Evolutionary conservation across 495 filamentous ascomycete species (phyloP).

Genomic region (Aspergillus panamensis): DNA sequence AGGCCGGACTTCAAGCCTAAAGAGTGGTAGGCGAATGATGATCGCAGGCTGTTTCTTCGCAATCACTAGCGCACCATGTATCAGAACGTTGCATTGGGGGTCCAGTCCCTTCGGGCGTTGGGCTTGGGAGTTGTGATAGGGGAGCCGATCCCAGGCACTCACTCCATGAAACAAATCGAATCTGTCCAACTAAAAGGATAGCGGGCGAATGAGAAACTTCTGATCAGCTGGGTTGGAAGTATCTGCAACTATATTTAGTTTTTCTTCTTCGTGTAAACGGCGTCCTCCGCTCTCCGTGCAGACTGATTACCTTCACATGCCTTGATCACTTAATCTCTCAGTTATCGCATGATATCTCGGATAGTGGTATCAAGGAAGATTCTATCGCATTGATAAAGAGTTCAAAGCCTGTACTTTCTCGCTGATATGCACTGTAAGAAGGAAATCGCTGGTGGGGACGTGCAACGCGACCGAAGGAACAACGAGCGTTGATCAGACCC

Average conservation of each 20-base stretch:
- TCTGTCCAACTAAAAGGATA: neutral
- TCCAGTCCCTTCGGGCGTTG: neutral
- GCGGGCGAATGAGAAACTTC: conserved; percentile 8
- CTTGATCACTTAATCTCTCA: neutral
- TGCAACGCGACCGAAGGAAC: neutral
- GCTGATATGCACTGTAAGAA: neutral
- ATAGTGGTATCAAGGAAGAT: neutral
- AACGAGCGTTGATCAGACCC: neutral
- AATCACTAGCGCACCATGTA: neutral
- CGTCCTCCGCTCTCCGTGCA: conserved; percentile 2
- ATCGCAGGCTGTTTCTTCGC: neutral
- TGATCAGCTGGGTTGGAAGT: neutral
- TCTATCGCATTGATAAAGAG: conserved; percentile 1
- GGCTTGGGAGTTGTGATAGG: conserved; percentile 5
- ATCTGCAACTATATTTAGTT: neutral
- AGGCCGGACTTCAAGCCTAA: conserved; percentile 12
- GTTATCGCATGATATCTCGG: neutral
- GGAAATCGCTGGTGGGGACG: neutral
- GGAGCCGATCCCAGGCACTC: conserved; percentile 8
- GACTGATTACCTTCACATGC: neutral
- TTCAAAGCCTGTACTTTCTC: neutral
- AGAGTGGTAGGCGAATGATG: conserved; percentile 8
- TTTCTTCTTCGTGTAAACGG: neutral
- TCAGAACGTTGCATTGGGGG: conserved; percentile 21
- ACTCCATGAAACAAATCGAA: conserved; percentile 10